Evolutionary conservation across 2,329 filamentous ascomycete species (phyloP), one percentile per base, ranked within the genome.

Genomic region (Ophiostoma ips): DNA sequence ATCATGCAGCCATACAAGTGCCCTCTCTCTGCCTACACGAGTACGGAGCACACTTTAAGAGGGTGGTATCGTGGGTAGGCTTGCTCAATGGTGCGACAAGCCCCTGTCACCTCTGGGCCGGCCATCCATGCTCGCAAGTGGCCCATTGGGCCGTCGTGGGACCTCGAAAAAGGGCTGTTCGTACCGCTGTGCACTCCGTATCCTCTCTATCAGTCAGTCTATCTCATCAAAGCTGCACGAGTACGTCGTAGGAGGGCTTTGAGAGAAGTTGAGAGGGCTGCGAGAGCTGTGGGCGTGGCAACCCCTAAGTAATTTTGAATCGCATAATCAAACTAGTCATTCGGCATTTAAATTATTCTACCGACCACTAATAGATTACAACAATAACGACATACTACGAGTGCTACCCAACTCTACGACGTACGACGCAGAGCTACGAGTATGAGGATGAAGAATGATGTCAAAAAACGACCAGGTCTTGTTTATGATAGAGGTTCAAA

Each of bases 61-160:
- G 16, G 13, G 31, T 15, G 11, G 31, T 15, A 34, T 34, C 31
- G 10, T 12, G 10, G 10, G 31, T 34, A 34, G 10, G 31, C 31
- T 24, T 45, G n/a, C 28, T 45, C 43, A 45, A 45, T 45, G 43
- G 43, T 45, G 43, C 19, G 43, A 45, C 43, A 45, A 3, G 19
- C 43, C 43, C 43, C 43, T 45, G 43, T 28, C 11, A 16, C 16
- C 16, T 18, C 9, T 34, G 30, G n/a, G 24, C 28, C 43, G 33
- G n/a, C 43, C 33, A 5, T 5, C 16, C 43, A 16, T 10, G 8
- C 16, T 45, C 30, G 13, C 12, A 45, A 24, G n/a, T 45, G 43
- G 43, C 43, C 16, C 30, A 10, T 24, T 45, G 43, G 16, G 30
- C 30, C 43, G 30, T 45, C 33, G 30, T 45, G 43, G n/a, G 43